Evolutionary conservation across 2,329 filamentous ascomycete species (phyloP).

Genomic region (Arthroderma uncinatum): DNA sequence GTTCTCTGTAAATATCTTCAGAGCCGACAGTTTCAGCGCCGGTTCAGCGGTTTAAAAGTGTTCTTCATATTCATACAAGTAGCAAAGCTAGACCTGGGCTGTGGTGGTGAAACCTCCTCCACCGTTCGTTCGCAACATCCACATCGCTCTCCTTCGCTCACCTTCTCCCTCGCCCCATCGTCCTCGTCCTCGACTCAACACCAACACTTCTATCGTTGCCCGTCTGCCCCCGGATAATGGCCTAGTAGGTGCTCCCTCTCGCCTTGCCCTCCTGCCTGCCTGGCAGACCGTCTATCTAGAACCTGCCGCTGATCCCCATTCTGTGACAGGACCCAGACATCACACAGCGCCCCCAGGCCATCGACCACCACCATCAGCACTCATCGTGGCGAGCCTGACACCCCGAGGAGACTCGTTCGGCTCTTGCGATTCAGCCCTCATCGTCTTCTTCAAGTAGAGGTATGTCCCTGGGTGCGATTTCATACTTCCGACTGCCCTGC

Average conservation of each 20-base stretch:
- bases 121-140: conserved; percentile 1
- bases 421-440: conserved; percentile 9
- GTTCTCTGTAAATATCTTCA: background rate
- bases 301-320: conserved; percentile 5
- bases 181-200: background rate
- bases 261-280: background rate
- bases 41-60: background rate
- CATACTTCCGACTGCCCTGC: background rate
- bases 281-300: background rate
- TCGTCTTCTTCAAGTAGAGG: conserved; percentile 7
- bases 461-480: conserved; percentile 8
- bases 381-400: conserved; percentile 7
- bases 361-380: conserved; percentile 7
- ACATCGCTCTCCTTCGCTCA: background rate
- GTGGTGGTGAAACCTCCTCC: conserved; percentile 5
- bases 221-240: background rate
- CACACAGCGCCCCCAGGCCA: conserved; percentile 3
- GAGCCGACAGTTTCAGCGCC: background rate
- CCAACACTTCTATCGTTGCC: background rate
- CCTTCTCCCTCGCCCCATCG: background rate
- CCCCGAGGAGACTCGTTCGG: conserved; percentile 4
- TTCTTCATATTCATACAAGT: background rate
- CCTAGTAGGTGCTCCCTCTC: background rate
- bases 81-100: background rate
- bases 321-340: conserved; percentile 4